A percentile compares a stretch with the other conserved stretches of the same genome.
Conservation (phyloP, 2,329 filamentous ascomycete genomes). For the Trichoderma guizhouense region DNA sequence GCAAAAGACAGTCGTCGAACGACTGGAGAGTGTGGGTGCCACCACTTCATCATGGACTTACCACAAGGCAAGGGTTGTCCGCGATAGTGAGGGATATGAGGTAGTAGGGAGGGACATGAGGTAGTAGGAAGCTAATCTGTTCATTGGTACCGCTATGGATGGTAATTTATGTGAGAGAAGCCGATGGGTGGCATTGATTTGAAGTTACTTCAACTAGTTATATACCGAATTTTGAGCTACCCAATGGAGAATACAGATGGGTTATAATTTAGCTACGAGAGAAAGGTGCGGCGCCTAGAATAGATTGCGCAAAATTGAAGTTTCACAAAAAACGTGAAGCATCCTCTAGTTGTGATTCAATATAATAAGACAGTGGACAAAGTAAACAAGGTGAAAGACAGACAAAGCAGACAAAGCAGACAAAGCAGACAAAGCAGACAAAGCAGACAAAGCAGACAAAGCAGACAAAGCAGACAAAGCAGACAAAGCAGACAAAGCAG, state of each 20-base stretch:
- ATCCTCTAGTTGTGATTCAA: too few relatives aligned
- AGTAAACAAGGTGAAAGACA: too few relatives aligned
- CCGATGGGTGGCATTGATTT: background rate
- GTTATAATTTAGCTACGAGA: too few relatives aligned
- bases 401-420: too few relatives aligned
- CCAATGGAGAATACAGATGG: too few relatives aligned
- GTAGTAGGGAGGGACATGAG: background rate
- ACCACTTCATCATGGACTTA: background rate
- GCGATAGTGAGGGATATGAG: background rate
- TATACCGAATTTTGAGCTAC: too few relatives aligned
- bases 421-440: too few relatives aligned
- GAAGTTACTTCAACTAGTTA: background rate
- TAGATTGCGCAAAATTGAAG: background rate
- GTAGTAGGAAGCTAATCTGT: background rate
- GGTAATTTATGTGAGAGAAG: background rate
- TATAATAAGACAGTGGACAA: too few relatives aligned
- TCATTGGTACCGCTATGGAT: background rate
- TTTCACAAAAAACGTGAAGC: background rate
- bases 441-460: too few relatives aligned
- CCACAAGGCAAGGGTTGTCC: background rate
- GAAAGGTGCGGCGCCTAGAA: background rate
- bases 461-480: too few relatives aligned
- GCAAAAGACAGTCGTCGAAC: background rate
- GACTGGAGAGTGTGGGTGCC: background rate
- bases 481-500: too few relatives aligned